These are phyloP conservation scores for Trichosporon sp. DNA, from an alignment of 1,284 basidiomycete genomes.

Conservation along the genomic window DNA sequence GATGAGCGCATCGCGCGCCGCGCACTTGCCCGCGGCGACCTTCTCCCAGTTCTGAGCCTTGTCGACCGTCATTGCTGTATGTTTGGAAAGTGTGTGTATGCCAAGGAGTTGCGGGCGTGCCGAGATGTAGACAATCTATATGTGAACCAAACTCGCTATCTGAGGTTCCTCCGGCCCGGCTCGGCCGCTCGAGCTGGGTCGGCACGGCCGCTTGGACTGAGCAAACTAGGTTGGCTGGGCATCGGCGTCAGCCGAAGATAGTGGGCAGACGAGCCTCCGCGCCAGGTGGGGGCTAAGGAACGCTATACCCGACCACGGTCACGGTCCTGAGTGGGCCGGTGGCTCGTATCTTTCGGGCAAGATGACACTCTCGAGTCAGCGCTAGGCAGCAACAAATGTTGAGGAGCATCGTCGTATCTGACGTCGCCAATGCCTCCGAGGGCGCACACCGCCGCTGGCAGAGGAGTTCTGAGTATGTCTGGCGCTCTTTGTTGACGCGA, in stretches of 20 bases:
- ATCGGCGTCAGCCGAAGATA: not conserved
- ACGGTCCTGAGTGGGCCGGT: not conserved
- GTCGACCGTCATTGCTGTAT: constrained; percentile 9
- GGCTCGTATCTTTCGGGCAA: not conserved
- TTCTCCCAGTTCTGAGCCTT: constrained; percentile 51
- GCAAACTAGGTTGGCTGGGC: too few species aligned
- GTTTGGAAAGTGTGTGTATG: not conserved
- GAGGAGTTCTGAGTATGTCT: too few species aligned
- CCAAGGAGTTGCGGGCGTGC: not conserved
- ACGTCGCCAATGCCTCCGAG: not conserved
- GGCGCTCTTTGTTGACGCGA: too few species aligned
- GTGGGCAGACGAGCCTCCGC: not conserved
- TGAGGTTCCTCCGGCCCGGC: too few species aligned
- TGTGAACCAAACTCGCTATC: not conserved
- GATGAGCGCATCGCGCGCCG: constrained; percentile 55
- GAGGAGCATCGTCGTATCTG: not conserved
- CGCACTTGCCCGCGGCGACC: constrained; percentile 54
- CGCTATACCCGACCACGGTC: not conserved
- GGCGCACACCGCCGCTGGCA: not conserved
- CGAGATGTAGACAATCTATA: not conserved
- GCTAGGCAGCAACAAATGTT: not conserved
- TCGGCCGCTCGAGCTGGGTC: too few species aligned
- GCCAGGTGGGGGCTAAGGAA: not conserved
- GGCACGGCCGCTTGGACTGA: too few species aligned
- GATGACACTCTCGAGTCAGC: too few species aligned